Evolutionary conservation across 1,139 yeast genomes (phyloP), one percentile per base, ranked within the genome.

Genomic region (Protomyces macrosporus): DNA sequence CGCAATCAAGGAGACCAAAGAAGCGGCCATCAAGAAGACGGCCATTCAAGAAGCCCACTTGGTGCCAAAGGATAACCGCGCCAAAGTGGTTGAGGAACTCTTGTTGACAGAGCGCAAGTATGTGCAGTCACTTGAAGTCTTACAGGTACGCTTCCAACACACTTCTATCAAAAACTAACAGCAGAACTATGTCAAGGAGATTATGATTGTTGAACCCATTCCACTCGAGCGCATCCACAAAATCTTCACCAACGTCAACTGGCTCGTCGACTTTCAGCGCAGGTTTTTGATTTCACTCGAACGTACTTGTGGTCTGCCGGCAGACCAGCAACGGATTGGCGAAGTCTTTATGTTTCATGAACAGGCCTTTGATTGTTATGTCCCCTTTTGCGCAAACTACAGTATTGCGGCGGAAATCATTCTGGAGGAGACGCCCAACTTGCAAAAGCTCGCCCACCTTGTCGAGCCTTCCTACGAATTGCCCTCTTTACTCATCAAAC

Each of bases 41-140:
- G 23, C 23, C 23, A 23, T 23, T 23, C 23, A 23, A 23, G 79
- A 79, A 68, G 76, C 75, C 63, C 23, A 23, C 23, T 23, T 23
- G 23, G 23, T 23, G 23, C 72, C 79, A 10, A 66, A 73, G 39
- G 70, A 66, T 56, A 58, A 84, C 61, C 79, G 90, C 58, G 85
- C 89, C 23, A 89, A 88, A 72, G 93, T 91, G 58, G 85, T 91
- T 62, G 84, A 83, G 69, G 99, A 93, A 75, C 78, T 93, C 54
- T 81, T 95, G 42, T 88, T 86, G 70, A 90, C 97, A 1, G 99
- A 93, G 75, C 81, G 98, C 69, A 90, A 89, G 74, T 93, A 87
- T 73, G 97, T 93, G 30, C 90, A 87, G 73, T 98, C 93, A 74
- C 78, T 93, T 69, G 97, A 91, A 74, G 81, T 84, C 12, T 75